These are phyloP conservation scores for Hysterium pulicare DNA, from an alignment of 2,329 filamentous ascomycete genomes.

Conservation along the genomic window DNA sequence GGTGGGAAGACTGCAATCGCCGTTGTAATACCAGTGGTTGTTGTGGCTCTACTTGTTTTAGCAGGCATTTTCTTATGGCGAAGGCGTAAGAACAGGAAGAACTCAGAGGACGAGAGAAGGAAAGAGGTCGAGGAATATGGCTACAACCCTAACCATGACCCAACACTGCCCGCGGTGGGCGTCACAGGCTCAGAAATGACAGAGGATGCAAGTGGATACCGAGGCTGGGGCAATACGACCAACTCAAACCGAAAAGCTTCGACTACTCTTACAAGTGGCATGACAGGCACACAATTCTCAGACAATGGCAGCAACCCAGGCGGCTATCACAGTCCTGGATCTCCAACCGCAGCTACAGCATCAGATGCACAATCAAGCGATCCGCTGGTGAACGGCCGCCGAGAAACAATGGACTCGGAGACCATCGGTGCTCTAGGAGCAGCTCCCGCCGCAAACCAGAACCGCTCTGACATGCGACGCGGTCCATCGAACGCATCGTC, in stretches of 20 bases:
- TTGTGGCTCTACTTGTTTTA: conserved; percentile 75
- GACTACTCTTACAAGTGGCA: conserved; percentile 80
- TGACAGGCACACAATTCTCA: conserved; percentile 61
- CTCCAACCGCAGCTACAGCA: conserved; percentile 61
- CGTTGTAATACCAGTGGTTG: conserved; percentile 88
- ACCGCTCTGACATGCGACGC: conserved; percentile 68
- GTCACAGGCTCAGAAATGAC: conserved; percentile 67
- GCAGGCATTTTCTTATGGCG: conserved; percentile 82
- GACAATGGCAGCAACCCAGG: conserved; percentile 61
- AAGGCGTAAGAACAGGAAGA: conserved; percentile 79
- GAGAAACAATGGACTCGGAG: conserved; percentile 64
- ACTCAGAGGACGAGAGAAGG: conserved; percentile 79
- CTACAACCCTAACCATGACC: conserved; percentile 96
- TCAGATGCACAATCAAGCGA: conserved; percentile 71
- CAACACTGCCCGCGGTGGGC: conserved; percentile 64
- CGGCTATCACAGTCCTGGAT: conserved; percentile 51
- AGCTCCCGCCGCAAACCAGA: conserved; percentile 61
- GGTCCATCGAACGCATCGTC: conserved; percentile 95
- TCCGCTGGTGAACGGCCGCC: conserved; percentile 52
- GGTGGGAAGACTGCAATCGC: conserved; percentile 82
- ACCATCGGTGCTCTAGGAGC: conserved; percentile 76
- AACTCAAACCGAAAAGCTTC: conserved; percentile 72
- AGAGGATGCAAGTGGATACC: conserved; percentile 75
- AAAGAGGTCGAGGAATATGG: conserved; percentile 98
- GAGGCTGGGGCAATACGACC: conserved; percentile 87